Percentiles rank a stretch among this genome's conserved stretches.
Evolutionary conservation across 306 rosid species (phyloP).

Genomic region (Trichosanthes cucumerina): DNA sequence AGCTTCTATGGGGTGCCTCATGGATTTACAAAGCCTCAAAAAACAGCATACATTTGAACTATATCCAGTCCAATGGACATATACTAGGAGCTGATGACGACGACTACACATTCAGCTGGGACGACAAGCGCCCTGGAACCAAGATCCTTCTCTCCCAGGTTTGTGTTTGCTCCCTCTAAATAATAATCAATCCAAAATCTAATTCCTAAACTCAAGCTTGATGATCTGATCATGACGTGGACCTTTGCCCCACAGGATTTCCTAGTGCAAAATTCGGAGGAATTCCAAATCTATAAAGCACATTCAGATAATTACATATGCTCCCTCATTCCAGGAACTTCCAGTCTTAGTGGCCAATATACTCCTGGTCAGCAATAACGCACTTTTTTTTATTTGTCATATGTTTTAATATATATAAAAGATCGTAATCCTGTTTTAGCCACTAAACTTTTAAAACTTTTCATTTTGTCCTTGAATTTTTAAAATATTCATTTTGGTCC

Average conservation of each 20-base stretch:
- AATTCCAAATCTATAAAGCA: constrained; percentile 54
- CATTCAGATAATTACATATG: constrained; percentile 78
- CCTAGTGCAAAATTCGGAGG: constrained; percentile 37
- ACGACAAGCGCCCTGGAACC: constrained; percentile 78
- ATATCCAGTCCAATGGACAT: constrained; percentile 74
- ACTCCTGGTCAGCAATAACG: constrained; percentile 49
- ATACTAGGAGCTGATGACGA: constrained; percentile 72
- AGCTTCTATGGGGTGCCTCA: constrained; percentile 91
- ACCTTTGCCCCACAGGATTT: constrained; percentile 33
- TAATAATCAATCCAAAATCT: neutral
- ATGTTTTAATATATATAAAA: neutral
- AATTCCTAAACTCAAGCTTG: neutral
- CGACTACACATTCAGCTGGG: constrained; percentile 72
- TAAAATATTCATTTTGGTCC: neutral
- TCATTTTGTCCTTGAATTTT: neutral
- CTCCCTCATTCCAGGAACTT: constrained; percentile 54
- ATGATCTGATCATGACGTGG: neutral
- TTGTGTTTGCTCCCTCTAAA: neutral
- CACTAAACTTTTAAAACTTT: neutral
- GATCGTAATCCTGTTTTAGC: neutral
- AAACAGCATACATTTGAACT: constrained; percentile 33
- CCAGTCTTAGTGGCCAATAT: constrained; percentile 57
- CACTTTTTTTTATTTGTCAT: neutral
- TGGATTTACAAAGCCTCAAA: constrained; percentile 78
- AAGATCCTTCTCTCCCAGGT: constrained; percentile 84